Percentiles rank a stretch among this genome's conserved stretches.
These are phyloP conservation scores for Lodderomyces theae DNA, from an alignment of 1,139 yeast species.

Conservation along the genomic window DNA sequence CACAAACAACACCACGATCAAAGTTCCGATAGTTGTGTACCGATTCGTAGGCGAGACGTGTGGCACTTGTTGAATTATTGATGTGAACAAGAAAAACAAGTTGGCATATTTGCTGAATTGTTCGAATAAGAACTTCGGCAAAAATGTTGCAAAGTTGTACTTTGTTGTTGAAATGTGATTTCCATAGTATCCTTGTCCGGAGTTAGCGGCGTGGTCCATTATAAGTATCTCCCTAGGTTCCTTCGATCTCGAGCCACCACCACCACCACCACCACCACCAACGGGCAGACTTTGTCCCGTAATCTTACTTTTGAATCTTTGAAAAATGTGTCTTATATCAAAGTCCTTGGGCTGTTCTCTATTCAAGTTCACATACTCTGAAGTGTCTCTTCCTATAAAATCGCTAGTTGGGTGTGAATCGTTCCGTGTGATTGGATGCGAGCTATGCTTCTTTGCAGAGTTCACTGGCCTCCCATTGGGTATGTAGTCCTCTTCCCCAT, in stretches of 20 bases:
- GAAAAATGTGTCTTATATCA: constrained; percentile 54
- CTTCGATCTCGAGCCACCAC: constrained; percentile 6
- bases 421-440: neutral
- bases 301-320: constrained; percentile 15
- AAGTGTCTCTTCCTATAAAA: constrained; percentile 4
- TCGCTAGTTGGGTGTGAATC: neutral
- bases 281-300: constrained; percentile 10
- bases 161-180: constrained; percentile 97
- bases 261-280: too few relatives aligned
- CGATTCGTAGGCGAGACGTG: constrained; percentile 94
- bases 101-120: constrained; percentile 98
- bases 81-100: constrained; percentile 87
- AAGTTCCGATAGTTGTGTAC: constrained; percentile 91
- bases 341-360: constrained; percentile 33
- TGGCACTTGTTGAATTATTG: constrained; percentile 95
- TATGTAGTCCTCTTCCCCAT: constrained; percentile 8
- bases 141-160: constrained; percentile 86
- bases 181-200: constrained; percentile 59
- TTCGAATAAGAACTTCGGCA: constrained; percentile 93
- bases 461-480: neutral
- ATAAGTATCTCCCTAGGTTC: constrained; percentile 68
- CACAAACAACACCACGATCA: constrained; percentile 76
- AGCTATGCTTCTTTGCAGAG: neutral
- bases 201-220: constrained; percentile 58
- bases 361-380: constrained; percentile 25